These are phyloP conservation scores for Helotiales sp. DNA, from an alignment of 2,329 filamentous ascomycete genomes.

Conservation along the genomic window DNA sequence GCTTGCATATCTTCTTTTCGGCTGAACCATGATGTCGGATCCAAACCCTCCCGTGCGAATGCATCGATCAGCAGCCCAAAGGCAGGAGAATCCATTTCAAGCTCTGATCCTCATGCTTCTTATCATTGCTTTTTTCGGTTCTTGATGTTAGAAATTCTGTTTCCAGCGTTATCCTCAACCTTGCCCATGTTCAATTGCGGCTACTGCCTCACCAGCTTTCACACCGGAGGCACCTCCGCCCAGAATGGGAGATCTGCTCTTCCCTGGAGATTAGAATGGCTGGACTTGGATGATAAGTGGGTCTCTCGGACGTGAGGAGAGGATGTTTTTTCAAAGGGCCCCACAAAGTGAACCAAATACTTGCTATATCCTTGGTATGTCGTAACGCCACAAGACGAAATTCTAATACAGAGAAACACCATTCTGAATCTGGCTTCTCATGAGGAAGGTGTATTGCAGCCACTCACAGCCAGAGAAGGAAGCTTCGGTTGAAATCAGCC, in stretches of 20 bases:
- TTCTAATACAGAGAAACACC: neutral
- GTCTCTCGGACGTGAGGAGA: neutral
- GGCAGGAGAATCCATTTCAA: neutral
- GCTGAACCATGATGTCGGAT: neutral
- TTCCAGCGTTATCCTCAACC: neutral
- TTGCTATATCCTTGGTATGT: neutral
- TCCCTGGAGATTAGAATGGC: neutral
- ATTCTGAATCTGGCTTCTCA: neutral
- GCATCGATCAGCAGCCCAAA: neutral
- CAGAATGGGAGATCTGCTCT: neutral
- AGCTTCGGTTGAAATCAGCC: neutral
- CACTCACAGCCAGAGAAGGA: neutral
- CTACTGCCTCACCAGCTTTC: neutral
- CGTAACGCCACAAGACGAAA: neutral
- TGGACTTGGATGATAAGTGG: neutral
- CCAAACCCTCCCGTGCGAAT: neutral
- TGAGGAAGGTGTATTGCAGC: neutral
- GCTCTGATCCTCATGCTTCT: neutral
- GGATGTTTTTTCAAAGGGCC: neutral
- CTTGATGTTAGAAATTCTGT: neutral
- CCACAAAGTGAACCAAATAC: neutral
- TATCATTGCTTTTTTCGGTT: neutral
- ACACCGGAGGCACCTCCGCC: neutral
- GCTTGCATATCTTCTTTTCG: neutral
- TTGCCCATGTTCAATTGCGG: neutral